phyloP scores from a whole-genome alignment of 352 stramenopile genomes.

The Chrysophaeum taylorii region DNA sequence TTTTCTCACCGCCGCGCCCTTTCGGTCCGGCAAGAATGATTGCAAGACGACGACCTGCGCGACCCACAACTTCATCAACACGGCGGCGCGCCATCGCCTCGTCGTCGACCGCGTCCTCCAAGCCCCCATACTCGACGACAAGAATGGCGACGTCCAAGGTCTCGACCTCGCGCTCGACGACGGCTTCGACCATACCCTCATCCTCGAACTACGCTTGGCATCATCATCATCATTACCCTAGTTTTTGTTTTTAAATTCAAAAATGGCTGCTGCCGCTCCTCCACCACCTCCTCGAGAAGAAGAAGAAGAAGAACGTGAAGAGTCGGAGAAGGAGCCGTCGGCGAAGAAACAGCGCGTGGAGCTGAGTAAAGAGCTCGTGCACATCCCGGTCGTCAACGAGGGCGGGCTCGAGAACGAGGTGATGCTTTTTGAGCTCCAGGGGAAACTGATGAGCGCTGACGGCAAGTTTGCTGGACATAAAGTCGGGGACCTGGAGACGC shows the following conservation, averaged over 20 bases:
- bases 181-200: background rate
- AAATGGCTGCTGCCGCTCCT: no score
- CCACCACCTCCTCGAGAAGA: no score
- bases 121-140: background rate
- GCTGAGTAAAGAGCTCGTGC: no score
- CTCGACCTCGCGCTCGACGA: constrained; percentile 1
- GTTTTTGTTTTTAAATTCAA: no score
- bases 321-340: no score
- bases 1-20: background rate
- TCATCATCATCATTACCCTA: no score
- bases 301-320: no score
- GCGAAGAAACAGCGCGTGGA: no score
- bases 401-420: background rate
- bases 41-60: background rate
- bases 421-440: background rate
- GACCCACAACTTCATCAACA: background rate
- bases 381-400: background rate
- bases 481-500: constrained; percentile 7
- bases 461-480: constrained; percentile 1
- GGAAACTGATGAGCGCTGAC: background rate
- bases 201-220: no score
- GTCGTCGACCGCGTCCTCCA: background rate
- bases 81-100: background rate
- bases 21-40: background rate
- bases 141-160: background rate